Conservation (phyloP, 345 rosid genomes). For the Geranium brycei region DNA sequence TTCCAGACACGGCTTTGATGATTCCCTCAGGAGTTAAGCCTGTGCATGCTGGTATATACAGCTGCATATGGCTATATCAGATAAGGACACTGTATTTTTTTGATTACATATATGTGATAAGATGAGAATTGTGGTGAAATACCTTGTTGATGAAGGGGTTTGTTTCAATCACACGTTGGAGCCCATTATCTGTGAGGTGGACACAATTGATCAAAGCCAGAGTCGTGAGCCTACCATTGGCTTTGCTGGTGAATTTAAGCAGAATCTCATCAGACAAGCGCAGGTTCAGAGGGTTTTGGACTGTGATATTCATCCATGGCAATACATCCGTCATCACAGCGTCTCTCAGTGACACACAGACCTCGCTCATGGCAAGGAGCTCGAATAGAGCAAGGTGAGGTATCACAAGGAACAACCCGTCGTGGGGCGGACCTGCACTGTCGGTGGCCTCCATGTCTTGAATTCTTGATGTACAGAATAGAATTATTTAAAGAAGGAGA, state of each 20-base stretch:
- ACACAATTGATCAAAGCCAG: conserved; percentile 34
- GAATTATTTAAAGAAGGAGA: too few species aligned
- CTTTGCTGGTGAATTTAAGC: conserved; percentile 28
- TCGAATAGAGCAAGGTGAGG: conserved; percentile 48
- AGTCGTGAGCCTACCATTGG: conserved; percentile 37
- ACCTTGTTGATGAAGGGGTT: conserved; percentile 66
- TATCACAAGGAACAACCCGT: conserved; percentile 43
- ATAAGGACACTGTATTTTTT: not conserved
- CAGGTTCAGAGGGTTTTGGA: conserved; percentile 32
- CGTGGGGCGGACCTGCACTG: conserved; percentile 32
- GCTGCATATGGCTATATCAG: conserved; percentile 19
- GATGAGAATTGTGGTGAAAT: not conserved
- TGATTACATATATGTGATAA: not conserved
- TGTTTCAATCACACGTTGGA: conserved; percentile 28
- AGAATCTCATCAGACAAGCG: conserved; percentile 41
- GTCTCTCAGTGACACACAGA: conserved; percentile 33
- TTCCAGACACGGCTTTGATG: conserved; percentile 33
- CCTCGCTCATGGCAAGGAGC: conserved; percentile 41
- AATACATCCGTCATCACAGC: conserved; percentile 37
- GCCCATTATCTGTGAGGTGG: conserved; percentile 48
- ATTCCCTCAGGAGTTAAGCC: conserved; percentile 62
- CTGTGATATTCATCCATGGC: conserved; percentile 39
- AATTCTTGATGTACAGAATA: too few species aligned
- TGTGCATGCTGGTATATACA: conserved; percentile 46
- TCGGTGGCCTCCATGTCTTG: not conserved